Evolutionary conservation across 768 basidiomycete species (phyloP).

Genomic region (Phylloporus sp.): DNA sequence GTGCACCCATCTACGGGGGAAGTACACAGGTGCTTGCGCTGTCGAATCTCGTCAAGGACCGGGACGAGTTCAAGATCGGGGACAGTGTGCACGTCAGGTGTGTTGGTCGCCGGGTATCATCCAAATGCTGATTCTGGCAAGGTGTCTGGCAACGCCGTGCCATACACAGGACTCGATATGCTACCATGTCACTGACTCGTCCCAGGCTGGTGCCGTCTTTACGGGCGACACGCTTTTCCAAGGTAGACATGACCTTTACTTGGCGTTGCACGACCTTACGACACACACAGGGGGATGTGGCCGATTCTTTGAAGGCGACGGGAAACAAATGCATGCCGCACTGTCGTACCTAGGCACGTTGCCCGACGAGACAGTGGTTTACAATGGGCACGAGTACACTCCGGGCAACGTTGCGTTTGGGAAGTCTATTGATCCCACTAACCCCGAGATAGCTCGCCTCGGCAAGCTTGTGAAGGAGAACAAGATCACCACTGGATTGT

Average conservation of each 20-base stretch:
- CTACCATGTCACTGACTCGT: conserved; percentile 63
- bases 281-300: conserved; percentile 70
- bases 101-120: conserved; percentile 7
- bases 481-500: conserved; percentile 68
- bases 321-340: conserved; percentile 75
- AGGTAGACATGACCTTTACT: conserved; percentile 17
- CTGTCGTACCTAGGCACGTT: conserved; percentile 64
- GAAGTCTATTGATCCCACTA: conserved; percentile 57
- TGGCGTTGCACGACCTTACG: not conserved
- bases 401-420: conserved; percentile 69
- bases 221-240: conserved; percentile 92
- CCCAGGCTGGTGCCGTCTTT: conserved; percentile 75
- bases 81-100: conserved; percentile 59
- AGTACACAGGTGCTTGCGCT: conserved; percentile 64
- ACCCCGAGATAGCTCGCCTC: conserved; percentile 57
- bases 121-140: conserved; percentile 24
- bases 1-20: conserved; percentile 70
- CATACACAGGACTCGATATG: conserved; percentile 98
- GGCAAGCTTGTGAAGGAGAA: conserved; percentile 55
- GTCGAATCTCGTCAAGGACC: conserved; percentile 74
- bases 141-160: conserved; percentile 85
- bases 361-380: conserved; percentile 76
- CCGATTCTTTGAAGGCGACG: conserved; percentile 89
- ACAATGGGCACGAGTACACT: conserved; percentile 94
- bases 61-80: conserved; percentile 74